Conservation (phyloP, 352 stramenopile genomes). For the Phytophthora citricola region DNA sequence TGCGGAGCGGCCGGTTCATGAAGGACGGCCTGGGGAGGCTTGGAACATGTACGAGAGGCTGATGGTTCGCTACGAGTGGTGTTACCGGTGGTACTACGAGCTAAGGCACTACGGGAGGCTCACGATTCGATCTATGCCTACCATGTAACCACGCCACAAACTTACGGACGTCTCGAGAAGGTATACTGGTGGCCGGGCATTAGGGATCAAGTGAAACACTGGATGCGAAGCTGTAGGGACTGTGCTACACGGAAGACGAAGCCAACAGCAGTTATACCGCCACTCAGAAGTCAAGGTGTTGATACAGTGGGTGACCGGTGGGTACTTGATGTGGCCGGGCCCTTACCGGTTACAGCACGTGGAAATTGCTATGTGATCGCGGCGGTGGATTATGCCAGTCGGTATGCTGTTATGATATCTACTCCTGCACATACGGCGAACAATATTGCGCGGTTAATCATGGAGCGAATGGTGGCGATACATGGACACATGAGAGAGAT, state of each 20-base stretch:
- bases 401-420: constrained; percentile 11
- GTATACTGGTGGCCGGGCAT: constrained; percentile 27
- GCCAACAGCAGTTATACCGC: constrained; percentile 10
- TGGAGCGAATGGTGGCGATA: constrained; percentile 6
- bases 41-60: not conserved
- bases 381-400: constrained; percentile 20
- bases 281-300: constrained; percentile 9
- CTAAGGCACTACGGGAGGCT: constrained; percentile 5
- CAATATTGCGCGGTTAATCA: constrained; percentile 14
- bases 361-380: constrained; percentile 26
- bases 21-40: not conserved
- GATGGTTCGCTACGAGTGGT: constrained; percentile 9
- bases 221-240: constrained; percentile 21
- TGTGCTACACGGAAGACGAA: constrained; percentile 22
- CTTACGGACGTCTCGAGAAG: not conserved
- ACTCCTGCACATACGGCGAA: constrained; percentile 1
- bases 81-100: constrained; percentile 15
- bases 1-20: too few species aligned
- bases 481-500: constrained; percentile 11
- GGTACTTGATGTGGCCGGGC: constrained; percentile 16
- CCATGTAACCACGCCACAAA: constrained; percentile 19
- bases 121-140: constrained; percentile 27
- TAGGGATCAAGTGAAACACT: not conserved
- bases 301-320: constrained; percentile 19
- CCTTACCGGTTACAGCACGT: not conserved